These are phyloP conservation scores for Pythium chondricola DNA, from an alignment of 352 stramenopile genomes.

Conservation along the genomic window DNA sequence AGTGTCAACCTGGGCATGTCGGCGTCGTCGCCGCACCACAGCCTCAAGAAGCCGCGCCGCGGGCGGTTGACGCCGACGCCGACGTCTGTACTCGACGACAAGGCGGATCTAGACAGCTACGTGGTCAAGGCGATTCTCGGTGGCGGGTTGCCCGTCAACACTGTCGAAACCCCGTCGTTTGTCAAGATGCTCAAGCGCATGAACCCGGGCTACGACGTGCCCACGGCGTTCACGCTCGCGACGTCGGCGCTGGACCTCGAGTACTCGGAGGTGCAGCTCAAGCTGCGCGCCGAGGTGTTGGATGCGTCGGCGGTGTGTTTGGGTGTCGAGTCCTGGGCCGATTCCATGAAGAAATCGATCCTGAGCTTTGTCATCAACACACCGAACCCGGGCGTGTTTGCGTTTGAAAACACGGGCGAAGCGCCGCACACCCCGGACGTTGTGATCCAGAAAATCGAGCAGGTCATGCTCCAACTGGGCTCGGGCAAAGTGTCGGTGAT, in stretches of 20 bases:
- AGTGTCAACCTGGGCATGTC: neutral
- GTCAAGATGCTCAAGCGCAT: conserved; percentile 57
- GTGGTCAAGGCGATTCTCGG: conserved; percentile 54
- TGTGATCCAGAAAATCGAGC: conserved; percentile 52
- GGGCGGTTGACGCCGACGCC: conserved; percentile 6
- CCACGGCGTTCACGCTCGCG: conserved; percentile 39
- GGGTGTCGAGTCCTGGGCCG: conserved; percentile 46
- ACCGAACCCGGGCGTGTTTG: conserved; percentile 40
- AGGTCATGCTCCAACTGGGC: conserved; percentile 49
- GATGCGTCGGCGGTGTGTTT: conserved; percentile 42
- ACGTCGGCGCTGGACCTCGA: conserved; percentile 52
- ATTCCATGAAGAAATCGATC: conserved; percentile 34
- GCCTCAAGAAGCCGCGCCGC: conserved; percentile 28
- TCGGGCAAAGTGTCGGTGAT: conserved; percentile 47
- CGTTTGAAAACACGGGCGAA: conserved; percentile 52
- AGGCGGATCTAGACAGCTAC: conserved; percentile 46
- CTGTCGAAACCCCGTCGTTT: conserved; percentile 58
- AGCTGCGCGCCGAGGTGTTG: conserved; percentile 47
- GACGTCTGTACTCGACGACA: conserved; percentile 33
- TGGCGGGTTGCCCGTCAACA: conserved; percentile 38
- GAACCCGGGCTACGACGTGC: conserved; percentile 39
- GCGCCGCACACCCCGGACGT: conserved; percentile 35
- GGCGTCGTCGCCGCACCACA: conserved; percentile 4
- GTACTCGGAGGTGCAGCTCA: conserved; percentile 54
- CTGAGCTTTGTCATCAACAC: conserved; percentile 55